Conservation (phyloP, 202 grass and related monocot genomes). For the Musa balbisiana region DNA sequence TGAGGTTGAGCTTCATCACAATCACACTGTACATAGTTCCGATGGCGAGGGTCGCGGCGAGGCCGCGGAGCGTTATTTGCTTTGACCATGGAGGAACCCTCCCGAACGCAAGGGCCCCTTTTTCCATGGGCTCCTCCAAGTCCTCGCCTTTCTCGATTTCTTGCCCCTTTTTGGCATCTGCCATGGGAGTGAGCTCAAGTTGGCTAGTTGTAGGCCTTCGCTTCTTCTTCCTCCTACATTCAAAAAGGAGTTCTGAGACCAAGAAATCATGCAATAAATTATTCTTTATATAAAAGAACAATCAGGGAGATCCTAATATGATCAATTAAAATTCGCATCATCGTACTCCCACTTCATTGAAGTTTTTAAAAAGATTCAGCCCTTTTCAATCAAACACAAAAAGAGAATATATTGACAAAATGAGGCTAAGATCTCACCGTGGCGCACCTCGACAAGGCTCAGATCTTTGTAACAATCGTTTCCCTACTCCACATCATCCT, state of each 20-base stretch:
- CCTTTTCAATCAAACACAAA: too few species aligned
- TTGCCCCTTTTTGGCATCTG: constrained; percentile 18
- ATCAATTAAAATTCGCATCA: too few species aligned
- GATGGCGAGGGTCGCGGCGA: constrained; percentile 54
- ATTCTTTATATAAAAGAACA: too few species aligned
- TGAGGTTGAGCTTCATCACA: constrained; percentile 77
- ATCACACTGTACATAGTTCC: constrained; percentile 81
- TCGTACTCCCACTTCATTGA: too few species aligned
- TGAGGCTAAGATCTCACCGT: too few species aligned
- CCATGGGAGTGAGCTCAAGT: neutral
- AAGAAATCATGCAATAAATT: too few species aligned
- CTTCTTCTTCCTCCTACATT: constrained; percentile 23
- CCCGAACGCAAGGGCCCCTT: constrained; percentile 16
- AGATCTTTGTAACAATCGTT: too few species aligned
- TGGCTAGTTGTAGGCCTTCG: neutral
- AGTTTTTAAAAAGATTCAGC: too few species aligned
- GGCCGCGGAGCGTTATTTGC: constrained; percentile 63
- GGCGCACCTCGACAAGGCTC: too few species aligned
- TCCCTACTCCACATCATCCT: too few species aligned
- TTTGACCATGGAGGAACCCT: constrained; percentile 56
- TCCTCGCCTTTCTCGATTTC: constrained; percentile 31
- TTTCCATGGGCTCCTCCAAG: constrained; percentile 18
- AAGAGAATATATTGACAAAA: too few species aligned
- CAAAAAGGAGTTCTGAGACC: neutral
- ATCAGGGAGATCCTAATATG: too few species aligned